Evolutionary conservation across 345 rosid genomes (phyloP), one percentile per base, ranked within the genome.

Genomic region (Euphorbia peplus): DNA sequence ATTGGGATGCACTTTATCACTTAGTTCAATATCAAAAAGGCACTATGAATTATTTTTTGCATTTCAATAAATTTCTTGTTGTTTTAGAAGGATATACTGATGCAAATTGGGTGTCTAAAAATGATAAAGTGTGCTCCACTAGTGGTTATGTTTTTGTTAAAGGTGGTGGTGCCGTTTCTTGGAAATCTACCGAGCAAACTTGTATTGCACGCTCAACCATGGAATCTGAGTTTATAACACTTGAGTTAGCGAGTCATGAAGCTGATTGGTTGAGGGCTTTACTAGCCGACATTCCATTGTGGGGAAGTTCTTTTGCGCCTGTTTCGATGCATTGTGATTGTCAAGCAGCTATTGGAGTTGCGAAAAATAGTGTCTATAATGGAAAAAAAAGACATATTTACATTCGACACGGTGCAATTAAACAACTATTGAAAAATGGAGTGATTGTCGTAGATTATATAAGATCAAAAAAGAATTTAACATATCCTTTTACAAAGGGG

Each of bases 41-140:
- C 9, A 54, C 28, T 8, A 8, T 21, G 4, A 4, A 19, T 22
- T 54, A 4, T 12, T 5, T 28, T 54, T 54, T 22, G 14, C 58
- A 54, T 6, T 54, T 21, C 24, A n/a, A 15, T 12, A 29, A 48
- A 21, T 32, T 48, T 50, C 59, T n/a, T 28, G 0, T 3, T 26
- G 24, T 66, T 0, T 29, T 66, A 13, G 60, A 66, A 51, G 30
- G 69, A 2, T 66, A 12, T 18, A 15, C 28, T 32, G 52, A 66
- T 48, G 60, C 69, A 26, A 66, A 66, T 14, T 66, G 15, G 69
- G 28, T 66, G 9, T 18, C 28, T 32, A 28, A 50, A n/a, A 50
- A 51, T 18, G 46, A 66, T 30, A 25, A 66, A 26, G 25, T 52
- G 1, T 30, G 60, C 4, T 26, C 60, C 3, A 66, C 47, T 3